Evolutionary conservation across 2,329 filamentous ascomycete species (phyloP), one percentile per base, ranked within the genome.

Genomic region (Dryadomyces quercus-mongolicae): DNA sequence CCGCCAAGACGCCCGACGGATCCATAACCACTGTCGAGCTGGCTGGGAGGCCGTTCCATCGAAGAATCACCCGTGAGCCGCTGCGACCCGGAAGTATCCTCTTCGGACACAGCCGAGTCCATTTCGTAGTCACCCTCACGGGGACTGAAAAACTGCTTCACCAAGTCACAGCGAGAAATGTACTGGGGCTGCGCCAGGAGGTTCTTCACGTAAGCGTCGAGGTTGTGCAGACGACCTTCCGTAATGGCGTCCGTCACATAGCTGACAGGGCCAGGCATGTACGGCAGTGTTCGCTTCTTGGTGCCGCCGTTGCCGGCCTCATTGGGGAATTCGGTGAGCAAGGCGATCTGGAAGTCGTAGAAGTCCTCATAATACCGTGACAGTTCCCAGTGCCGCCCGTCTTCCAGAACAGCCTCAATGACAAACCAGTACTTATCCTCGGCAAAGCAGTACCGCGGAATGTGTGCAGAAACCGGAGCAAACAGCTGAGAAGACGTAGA

Each of bases 361-460:
- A 98, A 98, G 71, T 97, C 93, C 68, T 97, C 90, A 65, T 98
- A 98, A 65, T 95, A 93, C 59, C 93, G 83, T 43, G 89, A 92
- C 51, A 98, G 73, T 66, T 96, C 91, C 90, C 91, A 97, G 65
- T 88, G 85, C 49, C 88, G 80, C 49, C 90, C 91, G 65, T 97
- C 91, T 64, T 95, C 89, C 68, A 97, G 81, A 62, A 85, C 79
- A 22, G 88, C 89, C 67, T 96, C 91, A 56, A 98, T 92, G 54
- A 96, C 88, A 65, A 97, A 98, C 89, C 93, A 97, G 70, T 97
- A 97, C 68, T 96, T 96, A 62, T 96, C 91, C 65, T 97, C 92
- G 56, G 90, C 89, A 64, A 94, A 97, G 68, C 89, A 95, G 71
- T 95, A 97, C 58, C 89, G 80, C 16, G 92, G 91, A 62, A 97